These are phyloP conservation scores for Ophiocordyceps camponoti-saundersi DNA, from an alignment of 2,329 filamentous ascomycete species.

Conservation along the genomic window DNA sequence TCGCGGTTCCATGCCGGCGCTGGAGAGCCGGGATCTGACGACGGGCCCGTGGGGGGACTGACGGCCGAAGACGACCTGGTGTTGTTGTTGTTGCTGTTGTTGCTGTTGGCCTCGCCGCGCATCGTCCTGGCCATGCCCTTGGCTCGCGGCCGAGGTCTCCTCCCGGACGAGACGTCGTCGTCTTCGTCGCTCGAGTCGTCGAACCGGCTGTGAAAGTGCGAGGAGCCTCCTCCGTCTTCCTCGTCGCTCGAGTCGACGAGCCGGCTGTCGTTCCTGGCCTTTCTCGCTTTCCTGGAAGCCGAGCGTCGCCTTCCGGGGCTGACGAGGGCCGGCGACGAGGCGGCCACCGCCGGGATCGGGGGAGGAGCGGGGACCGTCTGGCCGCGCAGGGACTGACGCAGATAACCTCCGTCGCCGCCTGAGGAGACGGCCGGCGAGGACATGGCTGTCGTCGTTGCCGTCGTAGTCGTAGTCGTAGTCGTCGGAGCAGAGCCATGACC, in stretches of 20 bases:
- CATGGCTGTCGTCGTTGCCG: no score
- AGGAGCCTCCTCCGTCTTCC: slow-evolving; percentile 12
- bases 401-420: slow-evolving; percentile 12
- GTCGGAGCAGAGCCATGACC: neutral
- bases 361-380: slow-evolving; percentile 6
- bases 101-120: slow-evolving; percentile 5
- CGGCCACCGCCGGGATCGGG: no score
- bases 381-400: slow-evolving; percentile 28
- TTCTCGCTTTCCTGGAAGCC: slow-evolving; percentile 10
- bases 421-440: no score
- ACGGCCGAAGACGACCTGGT: neutral
- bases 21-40: neutral
- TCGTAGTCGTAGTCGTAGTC: no score
- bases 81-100: neutral
- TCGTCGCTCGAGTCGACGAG: slow-evolving; percentile 50
- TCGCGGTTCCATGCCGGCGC: neutral
- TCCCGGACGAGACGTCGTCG: slow-evolving; percentile 9
- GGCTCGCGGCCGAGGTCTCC: slow-evolving; percentile 6
- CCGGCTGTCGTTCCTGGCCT: slow-evolving; percentile 23
- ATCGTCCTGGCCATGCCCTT: slow-evolving; percentile 18
- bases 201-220: slow-evolving; percentile 28
- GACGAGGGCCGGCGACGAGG: no score
- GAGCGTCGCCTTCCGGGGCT: no score
- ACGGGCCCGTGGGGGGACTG: neutral
- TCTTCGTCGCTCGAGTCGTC: slow-evolving; percentile 48